Percentiles rank a stretch among this genome's conserved stretches.
phyloP scores from a whole-genome alignment of 176 grass and related monocot genomes.

The Rhynchospora breviuscula region DNA sequence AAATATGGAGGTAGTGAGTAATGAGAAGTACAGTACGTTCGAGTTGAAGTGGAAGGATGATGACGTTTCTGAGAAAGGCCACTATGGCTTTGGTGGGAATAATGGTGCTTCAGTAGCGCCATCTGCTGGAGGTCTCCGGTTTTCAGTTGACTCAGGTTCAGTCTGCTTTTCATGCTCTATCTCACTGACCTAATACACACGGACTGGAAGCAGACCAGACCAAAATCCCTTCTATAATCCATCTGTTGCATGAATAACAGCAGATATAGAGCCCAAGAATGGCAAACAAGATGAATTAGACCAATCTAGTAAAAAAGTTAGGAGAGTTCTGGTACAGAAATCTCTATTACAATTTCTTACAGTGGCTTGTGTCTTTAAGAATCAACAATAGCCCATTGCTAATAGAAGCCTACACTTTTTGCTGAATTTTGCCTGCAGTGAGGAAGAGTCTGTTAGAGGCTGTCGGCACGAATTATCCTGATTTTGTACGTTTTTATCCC shows the following conservation, averaged over 20 bases:
- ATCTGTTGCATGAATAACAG: not conserved
- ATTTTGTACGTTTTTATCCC: constrained; percentile 58
- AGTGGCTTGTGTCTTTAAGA: not conserved
- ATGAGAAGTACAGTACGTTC: constrained; percentile 37
- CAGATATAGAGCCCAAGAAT: not conserved
- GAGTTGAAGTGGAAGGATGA: constrained; percentile 64
- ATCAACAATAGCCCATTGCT: not conserved
- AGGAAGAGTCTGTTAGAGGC: constrained; percentile 41
- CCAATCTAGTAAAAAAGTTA: not conserved
- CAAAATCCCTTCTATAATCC: not conserved
- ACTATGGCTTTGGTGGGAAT: constrained; percentile 33
- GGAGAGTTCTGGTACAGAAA: not conserved
- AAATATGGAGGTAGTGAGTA: constrained; percentile 35
- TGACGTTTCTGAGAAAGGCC: constrained; percentile 23
- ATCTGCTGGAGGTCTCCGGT: constrained; percentile 40
- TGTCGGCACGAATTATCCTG: constrained; percentile 25
- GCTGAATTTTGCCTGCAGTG: constrained; percentile 41
- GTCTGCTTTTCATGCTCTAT: not conserved
- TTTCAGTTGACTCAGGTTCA: constrained; percentile 63
- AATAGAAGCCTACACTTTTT: constrained; percentile 3
- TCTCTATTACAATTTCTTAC: not conserved
- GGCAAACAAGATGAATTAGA: not conserved
- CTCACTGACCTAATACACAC: not conserved
- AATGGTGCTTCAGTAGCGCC: constrained; percentile 40
- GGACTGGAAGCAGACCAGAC: not conserved